A percentile compares a stretch with the other conserved stretches of the same genome.
Evolutionary conservation across 306 rosid genomes (phyloP).

Genomic region (Psophocarpus tetragonolobus): DNA sequence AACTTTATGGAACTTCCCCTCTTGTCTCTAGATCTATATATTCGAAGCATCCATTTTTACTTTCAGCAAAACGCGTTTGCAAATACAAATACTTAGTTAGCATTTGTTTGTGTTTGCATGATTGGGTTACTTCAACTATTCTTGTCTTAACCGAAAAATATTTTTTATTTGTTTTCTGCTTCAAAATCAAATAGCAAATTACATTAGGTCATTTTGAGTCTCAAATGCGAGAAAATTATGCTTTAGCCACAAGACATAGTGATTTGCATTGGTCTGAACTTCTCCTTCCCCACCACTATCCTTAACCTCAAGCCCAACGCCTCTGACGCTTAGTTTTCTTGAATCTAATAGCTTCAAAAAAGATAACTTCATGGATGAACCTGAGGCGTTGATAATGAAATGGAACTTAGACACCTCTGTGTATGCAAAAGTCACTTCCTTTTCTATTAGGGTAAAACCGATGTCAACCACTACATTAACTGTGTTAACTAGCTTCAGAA

Average conservation of each 20-base stretch:
- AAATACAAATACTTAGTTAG: neutral
- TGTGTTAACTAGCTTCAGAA: slow-evolving; percentile 62
- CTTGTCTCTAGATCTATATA: neutral
- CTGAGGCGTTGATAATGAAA: slow-evolving; percentile 49
- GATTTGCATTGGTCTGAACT: slow-evolving; percentile 1
- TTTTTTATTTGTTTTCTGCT: neutral
- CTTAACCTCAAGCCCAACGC: slow-evolving; percentile 19
- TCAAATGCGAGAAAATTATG: slow-evolving; percentile 48
- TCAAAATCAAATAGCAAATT: neutral
- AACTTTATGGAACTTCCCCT: neutral
- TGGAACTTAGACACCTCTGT: slow-evolving; percentile 67
- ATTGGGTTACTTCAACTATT: too few relatives aligned
- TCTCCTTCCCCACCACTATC: neutral
- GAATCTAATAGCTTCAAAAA: slow-evolving; percentile 37
- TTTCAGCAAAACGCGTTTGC: neutral
- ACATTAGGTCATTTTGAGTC: neutral
- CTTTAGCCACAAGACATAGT: slow-evolving; percentile 45
- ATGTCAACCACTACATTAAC: slow-evolving; percentile 58
- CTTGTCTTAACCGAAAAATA: neutral
- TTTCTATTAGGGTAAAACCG: slow-evolving; percentile 54
- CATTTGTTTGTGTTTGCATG: neutral
- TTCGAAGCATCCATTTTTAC: neutral
- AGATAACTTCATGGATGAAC: slow-evolving; percentile 44
- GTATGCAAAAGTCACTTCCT: slow-evolving; percentile 70
- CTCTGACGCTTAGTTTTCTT: slow-evolving; percentile 20